phyloP scores from a whole-genome alignment of 495 filamentous ascomycete species.

The Corynascus novoguineensis region DNA sequence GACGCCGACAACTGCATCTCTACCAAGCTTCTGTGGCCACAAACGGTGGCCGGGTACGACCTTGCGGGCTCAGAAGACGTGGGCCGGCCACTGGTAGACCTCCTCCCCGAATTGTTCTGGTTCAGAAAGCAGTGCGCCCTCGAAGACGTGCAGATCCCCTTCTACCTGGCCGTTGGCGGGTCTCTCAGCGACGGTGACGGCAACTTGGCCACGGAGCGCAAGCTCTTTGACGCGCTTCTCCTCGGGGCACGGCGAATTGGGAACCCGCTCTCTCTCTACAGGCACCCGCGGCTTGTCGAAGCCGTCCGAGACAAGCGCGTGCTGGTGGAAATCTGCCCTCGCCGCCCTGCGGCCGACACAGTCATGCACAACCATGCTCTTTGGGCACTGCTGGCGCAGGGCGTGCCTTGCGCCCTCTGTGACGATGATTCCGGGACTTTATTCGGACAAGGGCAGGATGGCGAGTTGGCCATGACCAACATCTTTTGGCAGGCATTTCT shows the following conservation, averaged over 20 bases:
- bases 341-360: constrained; percentile 52
- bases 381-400: constrained; percentile 76
- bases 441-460: constrained; percentile 59
- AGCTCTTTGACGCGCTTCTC: constrained; percentile 85
- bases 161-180: constrained; percentile 93
- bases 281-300: constrained; percentile 83
- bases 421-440: constrained; percentile 79
- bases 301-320: constrained; percentile 84
- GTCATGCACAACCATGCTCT: constrained; percentile 77
- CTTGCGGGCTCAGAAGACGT: constrained; percentile 79
- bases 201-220: constrained; percentile 66
- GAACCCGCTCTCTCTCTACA: constrained; percentile 80
- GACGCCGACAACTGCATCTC: constrained; percentile 81
- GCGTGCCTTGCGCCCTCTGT: constrained; percentile 68
- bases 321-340: constrained; percentile 81
- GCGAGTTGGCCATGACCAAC: constrained; percentile 64
- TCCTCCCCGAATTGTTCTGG: constrained; percentile 83
- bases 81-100: constrained; percentile 66
- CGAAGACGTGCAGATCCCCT: constrained; percentile 79
- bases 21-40: constrained; percentile 70
- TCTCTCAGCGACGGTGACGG: constrained; percentile 55
- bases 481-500: constrained; percentile 92
- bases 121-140: constrained; percentile 79
- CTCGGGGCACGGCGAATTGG: constrained; percentile 85
- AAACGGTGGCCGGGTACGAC: constrained; percentile 81